Percentiles rank a stretch among this genome's conserved stretches.
phyloP scores from a whole-genome alignment of 2,329 filamentous ascomycete species.

The Elsinoe australis region DNA sequence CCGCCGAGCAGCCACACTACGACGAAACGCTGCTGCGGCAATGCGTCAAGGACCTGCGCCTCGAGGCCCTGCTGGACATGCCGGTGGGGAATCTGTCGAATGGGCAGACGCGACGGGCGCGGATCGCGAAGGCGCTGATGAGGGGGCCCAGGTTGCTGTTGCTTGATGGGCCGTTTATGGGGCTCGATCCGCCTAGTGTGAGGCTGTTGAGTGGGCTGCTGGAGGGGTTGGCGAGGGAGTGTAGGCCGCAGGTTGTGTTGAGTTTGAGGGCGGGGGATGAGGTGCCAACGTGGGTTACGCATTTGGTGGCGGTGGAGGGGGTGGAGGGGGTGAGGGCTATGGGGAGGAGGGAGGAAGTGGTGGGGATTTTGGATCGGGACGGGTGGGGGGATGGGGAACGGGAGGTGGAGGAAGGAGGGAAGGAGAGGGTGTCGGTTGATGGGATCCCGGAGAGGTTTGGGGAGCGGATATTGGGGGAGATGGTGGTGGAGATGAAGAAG shows the following conservation, averaged over 20 bases:
- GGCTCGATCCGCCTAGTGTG: constrained; percentile 78
- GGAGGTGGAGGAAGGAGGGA: neutral
- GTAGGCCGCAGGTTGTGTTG: constrained; percentile 65
- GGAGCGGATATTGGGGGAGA: constrained; percentile 47
- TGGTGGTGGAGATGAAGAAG: constrained; percentile 78
- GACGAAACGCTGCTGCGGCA: constrained; percentile 49
- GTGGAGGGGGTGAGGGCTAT: constrained; percentile 58
- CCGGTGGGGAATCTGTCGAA: constrained; percentile 89
- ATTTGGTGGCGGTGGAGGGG: constrained; percentile 64
- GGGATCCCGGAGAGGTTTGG: constrained; percentile 25
- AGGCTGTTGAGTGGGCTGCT: constrained; percentile 64
- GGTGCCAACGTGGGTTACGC: constrained; percentile 83
- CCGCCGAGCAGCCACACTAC: constrained; percentile 46
- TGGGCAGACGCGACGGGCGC: constrained; percentile 77
- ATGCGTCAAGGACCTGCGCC: constrained; percentile 61
- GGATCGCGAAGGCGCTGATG: constrained; percentile 80
- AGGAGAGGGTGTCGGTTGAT: constrained; percentile 20
- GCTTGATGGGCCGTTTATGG: constrained; percentile 93
- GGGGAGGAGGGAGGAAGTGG: constrained; percentile 57
- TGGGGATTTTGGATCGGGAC: constrained; percentile 40
- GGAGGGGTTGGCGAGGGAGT: constrained; percentile 56
- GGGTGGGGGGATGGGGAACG: constrained; percentile 17
- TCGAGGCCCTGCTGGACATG: constrained; percentile 64
- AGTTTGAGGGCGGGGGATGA: constrained; percentile 77
- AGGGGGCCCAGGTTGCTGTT: constrained; percentile 71